These are phyloP conservation scores for Cladosporium sphaerospermum DNA, from an alignment of 2,329 filamentous ascomycete species.

Conservation along the genomic window DNA sequence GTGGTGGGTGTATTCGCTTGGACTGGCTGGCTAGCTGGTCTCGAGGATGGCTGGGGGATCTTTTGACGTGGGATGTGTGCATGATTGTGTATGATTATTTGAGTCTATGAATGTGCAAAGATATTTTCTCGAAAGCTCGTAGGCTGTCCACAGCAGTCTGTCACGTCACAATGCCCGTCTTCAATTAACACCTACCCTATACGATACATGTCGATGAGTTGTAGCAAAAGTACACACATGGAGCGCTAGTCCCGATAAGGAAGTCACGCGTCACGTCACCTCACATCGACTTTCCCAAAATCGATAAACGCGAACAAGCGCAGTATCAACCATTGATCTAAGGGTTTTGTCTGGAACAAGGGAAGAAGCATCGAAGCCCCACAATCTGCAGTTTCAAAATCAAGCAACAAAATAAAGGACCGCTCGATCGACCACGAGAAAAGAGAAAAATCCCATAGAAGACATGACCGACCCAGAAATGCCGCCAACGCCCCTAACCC, in stretches of 20 bases:
- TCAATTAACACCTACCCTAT: not conserved
- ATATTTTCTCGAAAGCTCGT: not conserved
- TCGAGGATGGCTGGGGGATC: not conserved
- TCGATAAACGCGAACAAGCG: too few species aligned
- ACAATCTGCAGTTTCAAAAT: too few species aligned
- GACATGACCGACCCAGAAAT: not conserved
- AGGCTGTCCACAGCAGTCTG: not conserved
- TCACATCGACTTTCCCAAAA: too few species aligned
- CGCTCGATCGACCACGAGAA: not conserved
- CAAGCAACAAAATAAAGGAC: not conserved
- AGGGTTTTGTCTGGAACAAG: too few species aligned
- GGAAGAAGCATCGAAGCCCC: too few species aligned
- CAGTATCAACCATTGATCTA: too few species aligned
- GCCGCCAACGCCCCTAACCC: constrained; percentile 51
- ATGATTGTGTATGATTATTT: not conserved
- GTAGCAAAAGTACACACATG: not conserved
- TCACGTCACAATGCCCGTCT: not conserved
- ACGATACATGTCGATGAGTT: not conserved
- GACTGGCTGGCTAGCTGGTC: too few species aligned
- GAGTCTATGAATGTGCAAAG: not conserved
- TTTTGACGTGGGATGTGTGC: constrained; percentile 1
- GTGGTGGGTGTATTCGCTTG: not conserved
- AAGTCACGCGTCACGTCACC: not conserved
- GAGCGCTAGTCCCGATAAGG: not conserved
- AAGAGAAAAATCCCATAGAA: not conserved